Percentiles rank a stretch among this genome's conserved stretches.
phyloP scores from a whole-genome alignment of 495 filamentous ascomycete species.

The Talaromyces wortmannii region DNA sequence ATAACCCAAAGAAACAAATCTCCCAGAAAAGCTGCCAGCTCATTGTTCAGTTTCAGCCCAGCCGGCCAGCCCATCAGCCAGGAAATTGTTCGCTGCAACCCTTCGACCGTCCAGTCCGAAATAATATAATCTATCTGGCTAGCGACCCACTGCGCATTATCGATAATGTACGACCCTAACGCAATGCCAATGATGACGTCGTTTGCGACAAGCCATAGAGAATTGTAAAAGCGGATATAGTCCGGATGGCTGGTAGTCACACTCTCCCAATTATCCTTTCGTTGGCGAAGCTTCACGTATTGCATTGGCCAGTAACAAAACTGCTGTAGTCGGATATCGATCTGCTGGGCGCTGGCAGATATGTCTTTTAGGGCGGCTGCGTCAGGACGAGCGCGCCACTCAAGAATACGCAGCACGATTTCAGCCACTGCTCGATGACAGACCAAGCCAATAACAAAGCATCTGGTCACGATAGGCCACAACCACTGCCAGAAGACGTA shows the following conservation, averaged over 20 bases:
- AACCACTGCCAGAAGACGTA: slow-evolving; percentile 69
- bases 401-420: slow-evolving; percentile 67
- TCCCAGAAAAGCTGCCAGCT: slow-evolving; percentile 87
- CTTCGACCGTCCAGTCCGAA: slow-evolving; percentile 78
- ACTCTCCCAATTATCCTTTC: slow-evolving; percentile 92
- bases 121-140: slow-evolving; percentile 73
- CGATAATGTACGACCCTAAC: slow-evolving; percentile 91
- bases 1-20: slow-evolving; percentile 98
- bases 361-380: slow-evolving; percentile 89
- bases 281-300: slow-evolving; percentile 79
- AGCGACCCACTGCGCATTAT: slow-evolving; percentile 83
- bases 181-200: slow-evolving; percentile 99
- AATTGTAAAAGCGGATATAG: slow-evolving; percentile 99
- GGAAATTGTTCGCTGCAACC: slow-evolving; percentile 78
- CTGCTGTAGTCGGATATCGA: slow-evolving; percentile 95
- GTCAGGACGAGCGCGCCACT: slow-evolving; percentile 78
- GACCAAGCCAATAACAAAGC: slow-evolving; percentile 72
- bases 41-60: slow-evolving; percentile 94
- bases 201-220: slow-evolving; percentile 96
- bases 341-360: slow-evolving; percentile 95
- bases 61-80: slow-evolving; percentile 99
- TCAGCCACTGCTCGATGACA: slow-evolving; percentile 80
- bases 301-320: slow-evolving; percentile 99
- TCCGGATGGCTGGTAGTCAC: slow-evolving; percentile 93
- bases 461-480: slow-evolving; percentile 64